Evolutionary conservation across 2,329 filamentous ascomycete species (phyloP), one percentile per base, ranked within the genome.

Genomic region (Sordariomycetes sp.): DNA sequence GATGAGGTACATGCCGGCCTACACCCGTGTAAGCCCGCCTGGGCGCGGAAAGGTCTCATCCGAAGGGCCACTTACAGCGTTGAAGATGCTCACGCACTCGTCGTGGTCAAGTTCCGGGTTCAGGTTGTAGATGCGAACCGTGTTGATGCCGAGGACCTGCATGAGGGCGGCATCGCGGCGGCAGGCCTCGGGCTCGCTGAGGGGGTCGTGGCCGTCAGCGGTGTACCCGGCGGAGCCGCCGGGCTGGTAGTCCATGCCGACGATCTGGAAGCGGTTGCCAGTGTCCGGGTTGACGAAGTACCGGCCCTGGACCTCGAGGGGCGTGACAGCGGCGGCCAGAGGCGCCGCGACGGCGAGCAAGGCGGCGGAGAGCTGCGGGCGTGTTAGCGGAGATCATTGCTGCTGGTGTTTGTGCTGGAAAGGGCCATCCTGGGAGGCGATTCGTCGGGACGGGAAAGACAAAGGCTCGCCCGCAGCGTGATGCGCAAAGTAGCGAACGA

Each of bases 51-150:
- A 36, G 17, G 48, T 36, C 25, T 25, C 28, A 15, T 3, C 15
- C 8, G 13, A 20, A 20, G 25, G 42, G 22, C 8, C 6, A 69
- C 68, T 57, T 62, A 73, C 76, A 28, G 79, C 77, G 62, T 86
- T 86, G 74, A 86, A 86, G 64, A 86, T 83, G 63, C 79, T 83
- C 59, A 80, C 82, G 65, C 83, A 86, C 61, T 79, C 74, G 62
- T 86, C 82, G 65, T 86, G 83, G 73, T 86, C 85, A 60, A 85
- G 68, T 64, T 84, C 68, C 34, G 82, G 83, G 67, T 83, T 77
- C 60, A 86, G 68, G 72, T 86, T 86, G 73, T 86, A 86, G n/a
- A 85, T 81, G 54, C 84, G 83, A 65, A 87, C 82, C 60, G 83
- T 75, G 72, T 86, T 86, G 67, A 85, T 73, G 60, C 83, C 81